Conservation (phyloP, 257 asterid genomes). For the Solanum paucissectum region DNA sequence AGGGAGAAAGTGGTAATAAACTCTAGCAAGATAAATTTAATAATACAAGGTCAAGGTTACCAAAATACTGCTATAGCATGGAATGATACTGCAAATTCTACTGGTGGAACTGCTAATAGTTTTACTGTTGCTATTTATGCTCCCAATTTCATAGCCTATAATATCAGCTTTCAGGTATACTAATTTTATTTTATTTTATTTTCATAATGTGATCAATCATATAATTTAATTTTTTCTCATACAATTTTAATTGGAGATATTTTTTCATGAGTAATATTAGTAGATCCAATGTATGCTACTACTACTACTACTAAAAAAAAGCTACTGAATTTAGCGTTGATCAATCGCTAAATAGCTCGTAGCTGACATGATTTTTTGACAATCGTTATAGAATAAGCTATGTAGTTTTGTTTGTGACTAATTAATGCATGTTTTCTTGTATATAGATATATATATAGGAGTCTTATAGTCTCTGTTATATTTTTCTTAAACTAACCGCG, state of each 20-base stretch:
- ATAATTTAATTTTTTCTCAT: background rate
- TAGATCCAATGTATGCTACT: background rate
- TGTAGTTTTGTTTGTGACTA: background rate
- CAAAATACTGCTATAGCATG: slow-evolving; percentile 49
- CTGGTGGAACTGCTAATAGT: slow-evolving; percentile 57
- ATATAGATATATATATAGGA: too few species aligned
- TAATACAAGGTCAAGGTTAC: slow-evolving; percentile 71
- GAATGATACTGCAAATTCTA: slow-evolving; percentile 83
- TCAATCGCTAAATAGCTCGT: background rate
- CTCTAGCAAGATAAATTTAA: slow-evolving; percentile 49
- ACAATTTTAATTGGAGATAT: background rate
- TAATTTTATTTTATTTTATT: background rate
- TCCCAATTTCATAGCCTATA: slow-evolving; percentile 57
- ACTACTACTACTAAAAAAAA: background rate
- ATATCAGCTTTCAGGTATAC: slow-evolving; percentile 70
- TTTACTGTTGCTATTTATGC: slow-evolving; percentile 42
- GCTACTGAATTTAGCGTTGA: background rate
- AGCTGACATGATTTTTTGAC: too few species aligned
- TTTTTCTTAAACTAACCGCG: too few species aligned
- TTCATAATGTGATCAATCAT: background rate
- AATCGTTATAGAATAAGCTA: background rate
- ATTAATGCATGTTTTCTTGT: too few species aligned
- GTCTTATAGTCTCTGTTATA: too few species aligned
- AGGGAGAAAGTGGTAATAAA: slow-evolving; percentile 66
- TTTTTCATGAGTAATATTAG: background rate